Evolutionary conservation across 2,329 filamentous ascomycete genomes (phyloP), one percentile per base, ranked within the genome.

Genomic region (Fusarium phyllophilum): DNA sequence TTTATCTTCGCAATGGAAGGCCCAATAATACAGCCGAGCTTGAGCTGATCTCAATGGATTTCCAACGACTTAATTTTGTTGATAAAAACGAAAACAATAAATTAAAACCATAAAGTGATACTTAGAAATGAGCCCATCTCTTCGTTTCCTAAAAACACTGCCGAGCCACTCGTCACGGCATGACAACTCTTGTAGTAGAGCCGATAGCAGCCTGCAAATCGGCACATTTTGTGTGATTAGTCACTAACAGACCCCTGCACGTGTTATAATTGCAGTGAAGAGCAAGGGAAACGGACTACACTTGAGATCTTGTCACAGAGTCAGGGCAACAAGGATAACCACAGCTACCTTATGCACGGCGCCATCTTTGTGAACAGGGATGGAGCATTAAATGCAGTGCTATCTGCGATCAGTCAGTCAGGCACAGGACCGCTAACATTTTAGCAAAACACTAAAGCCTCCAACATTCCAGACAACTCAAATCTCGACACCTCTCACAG

Each of bases 401-500:
- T 42, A 5, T 24, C 14, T 42, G 12, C 41, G 5, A 15, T 9
- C 5, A 6, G 3, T 14, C 33, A 55, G 5, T 15, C 29, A 56
- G 54, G 52, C 55, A 52, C 54, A 20, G 17, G 1, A 22, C 15
- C 59, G n/a, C 45, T 46, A 45, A 58, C 10, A 31, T 17, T 12
- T 29, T 29, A 44, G 12, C 5, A 20, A 51, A 45, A 67, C 38
- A 10, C 18, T 36, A 48, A 17, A 33, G 8, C 26, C 3, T 24
- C 2, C 5, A 13, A 34, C 55, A 75, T 65, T 75, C 71, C 58
- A 55, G 20, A 14, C 46, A 66, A 54, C 14, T n/a, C 72, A 66
- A 46, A 49, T 54, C n/a, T 45, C 8, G 5, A 29, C 22, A 24
- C 18, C 20, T 9, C 3, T 20, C 0, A 0, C 2, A 24, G 17